These are phyloP conservation scores for Lycium barbarum DNA, from an alignment of 257 asterid species.

Conservation along the genomic window DNA sequence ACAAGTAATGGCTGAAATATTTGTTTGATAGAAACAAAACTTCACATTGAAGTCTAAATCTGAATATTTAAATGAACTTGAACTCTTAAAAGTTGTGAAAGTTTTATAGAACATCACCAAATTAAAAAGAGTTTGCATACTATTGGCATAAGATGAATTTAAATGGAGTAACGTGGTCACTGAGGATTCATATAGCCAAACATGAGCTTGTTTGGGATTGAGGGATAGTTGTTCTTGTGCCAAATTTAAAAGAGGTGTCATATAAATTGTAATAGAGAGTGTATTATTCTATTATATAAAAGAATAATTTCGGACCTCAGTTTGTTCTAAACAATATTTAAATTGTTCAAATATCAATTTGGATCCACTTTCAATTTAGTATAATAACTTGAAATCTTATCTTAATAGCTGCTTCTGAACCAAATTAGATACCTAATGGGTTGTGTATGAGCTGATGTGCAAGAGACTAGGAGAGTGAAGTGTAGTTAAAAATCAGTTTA, in stretches of 20 bases:
- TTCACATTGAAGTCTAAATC: neutral
- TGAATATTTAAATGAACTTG: neutral
- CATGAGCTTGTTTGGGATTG: neutral
- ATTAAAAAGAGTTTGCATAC: neutral
- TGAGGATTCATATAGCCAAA: neutral
- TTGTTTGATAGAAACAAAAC: neutral
- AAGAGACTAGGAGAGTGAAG: constrained; percentile 21
- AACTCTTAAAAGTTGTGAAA: neutral
- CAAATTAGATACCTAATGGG: neutral
- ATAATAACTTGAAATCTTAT: constrained; percentile 18
- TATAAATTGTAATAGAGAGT: neutral
- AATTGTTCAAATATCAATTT: constrained; percentile 24
- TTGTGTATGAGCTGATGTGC: neutral
- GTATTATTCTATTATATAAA: constrained; percentile 5
- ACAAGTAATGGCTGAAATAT: constrained; percentile 21
- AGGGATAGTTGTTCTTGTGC: neutral
- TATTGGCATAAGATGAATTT: neutral
- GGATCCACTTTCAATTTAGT: neutral
- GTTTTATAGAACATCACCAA: neutral
- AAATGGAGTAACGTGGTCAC: neutral
- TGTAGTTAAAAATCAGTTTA: neutral
- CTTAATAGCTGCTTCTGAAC: neutral
- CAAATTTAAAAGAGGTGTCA: neutral
- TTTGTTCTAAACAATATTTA: neutral
- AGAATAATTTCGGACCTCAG: neutral